phyloP scores from a whole-genome alignment of 225 moss, liverwort and hornwort genomes.

The Asterella californica region DNA sequence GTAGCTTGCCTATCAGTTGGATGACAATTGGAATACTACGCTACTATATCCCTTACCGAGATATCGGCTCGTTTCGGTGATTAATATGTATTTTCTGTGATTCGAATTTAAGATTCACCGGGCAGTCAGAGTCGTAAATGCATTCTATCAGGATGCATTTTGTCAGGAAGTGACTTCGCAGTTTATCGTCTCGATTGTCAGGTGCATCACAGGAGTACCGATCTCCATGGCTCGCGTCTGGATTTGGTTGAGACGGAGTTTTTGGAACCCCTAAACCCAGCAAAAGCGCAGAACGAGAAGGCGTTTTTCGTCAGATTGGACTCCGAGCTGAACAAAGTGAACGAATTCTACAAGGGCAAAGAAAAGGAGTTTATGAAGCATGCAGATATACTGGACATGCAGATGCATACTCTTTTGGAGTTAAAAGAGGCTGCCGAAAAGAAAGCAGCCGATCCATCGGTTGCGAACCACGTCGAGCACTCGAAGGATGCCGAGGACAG shows the following conservation, averaged over 20 bases:
- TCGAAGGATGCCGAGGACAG: not conserved
- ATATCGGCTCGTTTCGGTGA: not conserved
- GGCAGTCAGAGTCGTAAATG: not conserved
- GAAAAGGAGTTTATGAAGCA: constrained; percentile 55
- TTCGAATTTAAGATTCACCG: not conserved
- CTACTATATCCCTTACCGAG: not conserved
- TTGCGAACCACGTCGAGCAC: not conserved
- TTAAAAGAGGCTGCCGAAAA: constrained; percentile 42
- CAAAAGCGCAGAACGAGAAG: constrained; percentile 45
- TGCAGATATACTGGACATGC: constrained; percentile 57
- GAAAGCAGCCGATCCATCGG: constrained; percentile 14
- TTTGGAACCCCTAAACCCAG: constrained; percentile 32
- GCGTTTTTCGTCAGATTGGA: constrained; percentile 59
- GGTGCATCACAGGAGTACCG: constrained; percentile 32
- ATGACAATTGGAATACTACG: too few relatives aligned
- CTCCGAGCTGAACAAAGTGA: constrained; percentile 66
- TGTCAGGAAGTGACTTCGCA: not conserved
- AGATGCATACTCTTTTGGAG: constrained; percentile 54
- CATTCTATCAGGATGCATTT: not conserved
- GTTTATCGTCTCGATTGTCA: constrained; percentile 14
- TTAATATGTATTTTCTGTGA: not conserved
- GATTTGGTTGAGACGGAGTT: constrained; percentile 56
- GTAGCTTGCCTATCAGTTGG: not conserved
- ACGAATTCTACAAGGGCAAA: constrained; percentile 52
- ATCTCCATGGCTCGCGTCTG: constrained; percentile 24